Evolutionary conservation across 1,139 yeast species (phyloP), one percentile per base, ranked within the genome.

Genomic region (Debaryomyces subglobosus): DNA sequence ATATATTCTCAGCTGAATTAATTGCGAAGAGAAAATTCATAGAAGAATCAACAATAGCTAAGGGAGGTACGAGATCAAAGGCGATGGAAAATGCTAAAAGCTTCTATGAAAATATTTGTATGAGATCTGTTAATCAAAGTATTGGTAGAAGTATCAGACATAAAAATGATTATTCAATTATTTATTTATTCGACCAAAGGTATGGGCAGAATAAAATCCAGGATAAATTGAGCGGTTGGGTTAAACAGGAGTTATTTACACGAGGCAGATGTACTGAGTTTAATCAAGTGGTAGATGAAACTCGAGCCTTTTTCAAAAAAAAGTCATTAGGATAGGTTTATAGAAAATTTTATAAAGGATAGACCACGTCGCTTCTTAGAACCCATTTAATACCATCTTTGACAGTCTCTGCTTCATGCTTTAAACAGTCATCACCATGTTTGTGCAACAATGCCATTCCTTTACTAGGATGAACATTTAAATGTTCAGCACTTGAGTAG

Each of bases 71-170:
- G 0, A 49, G 47, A 25, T 55, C 60, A 16, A 69, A 68, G 33
- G 86, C 87, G 0, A 57, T 56, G 27, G 71, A 64, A 3, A 75
- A 74, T n/a, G 76, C 87, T 1, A 68, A 70, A n/a, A 79, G 77
- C 39, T 90, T 82, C 59, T 87, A 89, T 59, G 97, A 91, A 57
- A 90, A 89, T 61, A 73, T 90, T 8, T 91, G 97, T 63, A 88
- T 94, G 96, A 80, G 94, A 50, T 88, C 97, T 0, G 90, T 92
- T 2, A 92, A 92, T 62, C 99, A 92, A 67, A 85, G 96, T 67
- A 86, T 94, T 16, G 99, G 98, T 0, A 78, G 99, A 58, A 90
- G 97, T 18, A 92, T 92, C 35, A 74, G 99, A 50, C 97, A 92
- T 64, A 78, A 78, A 24, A 77, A 79, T 41, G 99, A 94, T 65